Percentiles rank a stretch among this genome's conserved stretches.
Conservation (phyloP, 192 early-diverging fungal genomes). For the Coemansia sp. region DNA sequence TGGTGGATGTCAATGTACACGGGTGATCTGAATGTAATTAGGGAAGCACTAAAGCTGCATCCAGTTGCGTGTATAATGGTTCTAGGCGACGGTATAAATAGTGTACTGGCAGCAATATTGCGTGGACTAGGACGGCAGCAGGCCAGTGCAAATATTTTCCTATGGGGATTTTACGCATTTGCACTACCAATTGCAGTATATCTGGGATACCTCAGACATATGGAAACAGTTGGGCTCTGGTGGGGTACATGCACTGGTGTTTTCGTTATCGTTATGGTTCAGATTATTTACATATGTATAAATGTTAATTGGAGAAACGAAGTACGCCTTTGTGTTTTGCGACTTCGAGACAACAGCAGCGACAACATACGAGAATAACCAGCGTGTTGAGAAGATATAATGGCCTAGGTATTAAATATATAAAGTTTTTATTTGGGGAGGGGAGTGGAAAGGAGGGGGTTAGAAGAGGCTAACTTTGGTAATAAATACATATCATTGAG, state of each 20-base stretch:
- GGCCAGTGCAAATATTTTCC: conserved; percentile 47
- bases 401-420: no score
- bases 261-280: background rate
- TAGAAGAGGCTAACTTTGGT: no score
- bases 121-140: conserved; percentile 55
- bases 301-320: conserved; percentile 17
- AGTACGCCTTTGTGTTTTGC: conserved; percentile 8
- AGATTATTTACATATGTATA: conserved; percentile 8
- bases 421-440: no score
- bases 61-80: conserved; percentile 71
- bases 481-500: no score
- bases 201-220: conserved; percentile 33
- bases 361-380: background rate
- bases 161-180: conserved; percentile 48
- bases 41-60: conserved; percentile 65
- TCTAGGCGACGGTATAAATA: conserved; percentile 56
- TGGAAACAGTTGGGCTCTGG: conserved; percentile 28
- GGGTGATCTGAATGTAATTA: conserved; percentile 65
- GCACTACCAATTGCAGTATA: conserved; percentile 50
- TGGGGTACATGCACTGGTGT: conserved; percentile 23
- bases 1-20: conserved; percentile 60
- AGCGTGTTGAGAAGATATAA: no score
- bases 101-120: conserved; percentile 54
- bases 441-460: no score
- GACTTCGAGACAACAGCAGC: conserved; percentile 7